Percentiles rank a stretch among this genome's conserved stretches.
These are phyloP conservation scores for Mycena galopus DNA, from an alignment of 768 basidiomycete species.

Conservation along the genomic window DNA sequence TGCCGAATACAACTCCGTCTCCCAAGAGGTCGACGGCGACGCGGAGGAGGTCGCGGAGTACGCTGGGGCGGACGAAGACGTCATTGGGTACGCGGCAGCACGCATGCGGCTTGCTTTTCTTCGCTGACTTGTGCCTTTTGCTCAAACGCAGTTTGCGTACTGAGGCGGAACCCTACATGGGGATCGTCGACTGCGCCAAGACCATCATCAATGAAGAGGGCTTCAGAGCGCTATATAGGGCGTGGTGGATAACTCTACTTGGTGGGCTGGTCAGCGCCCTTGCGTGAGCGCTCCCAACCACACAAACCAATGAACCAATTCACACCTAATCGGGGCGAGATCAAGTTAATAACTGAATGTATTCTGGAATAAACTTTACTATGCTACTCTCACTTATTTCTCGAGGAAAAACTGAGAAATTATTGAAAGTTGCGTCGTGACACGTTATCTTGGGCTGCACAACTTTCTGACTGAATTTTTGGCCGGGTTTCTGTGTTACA, in stretches of 20 bases:
- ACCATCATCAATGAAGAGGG: slow-evolving; percentile 87
- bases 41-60: slow-evolving; percentile 72
- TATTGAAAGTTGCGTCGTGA: no score
- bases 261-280: slow-evolving; percentile 72
- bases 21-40: slow-evolving; percentile 80
- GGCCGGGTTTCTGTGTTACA: no score
- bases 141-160: slow-evolving; percentile 72
- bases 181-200: slow-evolving; percentile 81
- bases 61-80: slow-evolving; percentile 81
- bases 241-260: slow-evolving; percentile 87
- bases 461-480: no score
- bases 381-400: not conserved
- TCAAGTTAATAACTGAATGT: not conserved
- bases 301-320: not conserved
- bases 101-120: slow-evolving; percentile 13
- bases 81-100: slow-evolving; percentile 74
- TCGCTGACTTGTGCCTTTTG: slow-evolving; percentile 24
- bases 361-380: slow-evolving; percentile 2
- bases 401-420: no score
- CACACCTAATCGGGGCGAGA: not conserved
- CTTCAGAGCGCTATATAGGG: slow-evolving; percentile 77
- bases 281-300: slow-evolving; percentile 41
- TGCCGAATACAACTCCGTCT: slow-evolving; percentile 78
- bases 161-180: slow-evolving; percentile 84
- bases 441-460: no score